Base-by-base conservation (phyloP, 2,329 filamentous ascomycete genomes). In the Cyphellophora attinorum region DNA sequence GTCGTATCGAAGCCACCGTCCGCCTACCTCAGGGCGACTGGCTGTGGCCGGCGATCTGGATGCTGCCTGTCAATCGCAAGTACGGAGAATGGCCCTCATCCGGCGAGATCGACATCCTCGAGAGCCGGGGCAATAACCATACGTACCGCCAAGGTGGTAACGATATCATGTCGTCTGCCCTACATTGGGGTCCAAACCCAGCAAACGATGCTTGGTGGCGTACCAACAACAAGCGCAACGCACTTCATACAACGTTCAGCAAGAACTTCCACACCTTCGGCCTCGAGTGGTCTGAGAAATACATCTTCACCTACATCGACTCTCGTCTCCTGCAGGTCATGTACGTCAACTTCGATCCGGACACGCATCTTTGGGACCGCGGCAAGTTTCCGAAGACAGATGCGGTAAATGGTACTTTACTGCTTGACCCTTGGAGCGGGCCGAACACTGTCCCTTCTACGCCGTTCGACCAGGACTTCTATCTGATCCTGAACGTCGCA, bases 41-140 rank as follows among this genome's bases (percentile, higher is more conserved):
- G 85, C 69, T 93, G 6, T 91, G 85, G 85, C 85, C 85, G 2
- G 83, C 83, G 14, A 89, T 93, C 51, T 88, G 83, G 81, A 82
- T 93, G 81, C 67, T 93, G 65, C 85, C 85, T 1, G 75, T 75
- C 31, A 66, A 79, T 27, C 67, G 76, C 36, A 76, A 65, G 1
- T 93, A 93, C 53, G 85, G 85, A 1, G 51, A 68, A 2, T 93
- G 85, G 85, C 85, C 85, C 2, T 61, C 65, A 6, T 86, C 81
- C 6, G 85, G 85, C 27, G 84, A 91, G 58, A 91, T 93, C 34
- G 85, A 93, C 54, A 83, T 93, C 37, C 64, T 77, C 51, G 83
- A 91, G 59, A 77, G 76, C 16, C 81, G 85, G 38, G 85, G 85
- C 41, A 93, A 93, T 65, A 85, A 89, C 60, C 74, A 78, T 60